Evolutionary conservation across 2,329 filamentous ascomycete species (phyloP).

Genomic region (Aplosporella prunicola): DNA sequence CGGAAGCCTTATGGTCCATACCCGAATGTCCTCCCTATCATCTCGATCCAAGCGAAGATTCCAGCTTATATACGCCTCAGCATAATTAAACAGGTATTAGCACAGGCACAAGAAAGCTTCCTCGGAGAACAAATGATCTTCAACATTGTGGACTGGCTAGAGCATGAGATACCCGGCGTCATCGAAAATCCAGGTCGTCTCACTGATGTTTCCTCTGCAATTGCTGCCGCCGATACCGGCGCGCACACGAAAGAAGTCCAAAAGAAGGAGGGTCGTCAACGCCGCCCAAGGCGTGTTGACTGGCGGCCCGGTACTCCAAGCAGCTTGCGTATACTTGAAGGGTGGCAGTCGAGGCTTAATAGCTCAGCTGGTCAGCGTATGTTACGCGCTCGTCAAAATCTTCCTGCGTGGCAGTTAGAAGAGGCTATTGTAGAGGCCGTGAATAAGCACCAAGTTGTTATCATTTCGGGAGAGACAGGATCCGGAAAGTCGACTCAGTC

Average conservation of each 20-base stretch:
- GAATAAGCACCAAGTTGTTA: constrained; percentile 72
- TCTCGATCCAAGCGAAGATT: constrained; percentile 59
- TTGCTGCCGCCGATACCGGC: constrained; percentile 46
- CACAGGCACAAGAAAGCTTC: constrained; percentile 60
- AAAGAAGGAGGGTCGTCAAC: constrained; percentile 18
- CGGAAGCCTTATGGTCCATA: constrained; percentile 61
- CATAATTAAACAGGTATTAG: constrained; percentile 66
- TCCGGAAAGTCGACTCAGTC: constrained; percentile 96
- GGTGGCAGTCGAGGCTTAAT: constrained; percentile 62
- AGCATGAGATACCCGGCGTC: constrained; percentile 71
- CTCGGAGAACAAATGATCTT: constrained; percentile 86
- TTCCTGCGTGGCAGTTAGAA: constrained; percentile 82
- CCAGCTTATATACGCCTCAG: constrained; percentile 92
- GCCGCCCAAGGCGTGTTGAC: constrained; percentile 50
- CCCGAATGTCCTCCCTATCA: constrained; percentile 56
- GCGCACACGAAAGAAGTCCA: constrained; percentile 19
- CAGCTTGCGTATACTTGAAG: constrained; percentile 49
- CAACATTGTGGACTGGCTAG: constrained; percentile 82
- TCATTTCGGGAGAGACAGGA: constrained; percentile 93
- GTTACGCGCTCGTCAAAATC: constrained; percentile 57
- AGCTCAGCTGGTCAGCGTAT: constrained; percentile 62
- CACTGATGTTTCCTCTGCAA: constrained; percentile 71
- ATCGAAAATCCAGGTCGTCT: constrained; percentile 77
- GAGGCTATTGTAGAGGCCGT: constrained; percentile 71
- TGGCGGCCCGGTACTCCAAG: constrained; percentile 51